Conservation (phyloP, 495 filamentous ascomycete species). For the Podospora comata region DNA sequence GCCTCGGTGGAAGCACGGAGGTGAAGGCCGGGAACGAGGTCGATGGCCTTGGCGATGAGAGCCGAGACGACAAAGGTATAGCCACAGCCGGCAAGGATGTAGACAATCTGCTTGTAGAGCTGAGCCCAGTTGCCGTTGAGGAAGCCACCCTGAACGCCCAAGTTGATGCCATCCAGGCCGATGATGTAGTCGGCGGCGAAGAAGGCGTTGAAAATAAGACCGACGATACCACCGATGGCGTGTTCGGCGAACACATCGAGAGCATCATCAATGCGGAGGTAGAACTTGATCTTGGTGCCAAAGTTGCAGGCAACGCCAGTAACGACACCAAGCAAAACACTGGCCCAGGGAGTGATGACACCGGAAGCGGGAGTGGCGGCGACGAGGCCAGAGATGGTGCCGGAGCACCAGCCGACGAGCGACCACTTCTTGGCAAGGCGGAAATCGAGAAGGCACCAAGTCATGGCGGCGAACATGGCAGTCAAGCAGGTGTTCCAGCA, state of each 20-base stretch:
- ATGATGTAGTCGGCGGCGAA: conserved; percentile 89
- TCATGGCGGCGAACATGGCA: conserved; percentile 80
- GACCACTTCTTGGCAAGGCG: conserved; percentile 96
- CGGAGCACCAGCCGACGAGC: conserved; percentile 98
- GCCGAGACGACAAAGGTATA: conserved; percentile 85
- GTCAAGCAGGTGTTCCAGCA: conserved; percentile 97
- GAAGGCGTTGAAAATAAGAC: conserved; percentile 86
- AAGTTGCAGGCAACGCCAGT: conserved; percentile 90
- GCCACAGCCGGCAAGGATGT: conserved; percentile 67
- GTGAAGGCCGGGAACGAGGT: conserved; percentile 83
- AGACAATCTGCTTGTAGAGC: conserved; percentile 89
- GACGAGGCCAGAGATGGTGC: conserved; percentile 84
- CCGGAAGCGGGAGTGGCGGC: conserved; percentile 88
- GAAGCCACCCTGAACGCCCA: conserved; percentile 72
- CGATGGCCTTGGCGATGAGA: conserved; percentile 78
- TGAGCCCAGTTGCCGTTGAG: conserved; percentile 85
- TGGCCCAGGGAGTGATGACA: conserved; percentile 85
- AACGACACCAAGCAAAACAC: conserved; percentile 77
- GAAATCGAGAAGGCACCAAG: conserved; percentile 93
- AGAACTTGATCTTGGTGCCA: conserved; percentile 95
- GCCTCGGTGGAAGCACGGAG: conserved; percentile 92
- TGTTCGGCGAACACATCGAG: conserved; percentile 99
- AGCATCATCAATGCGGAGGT: conserved; percentile 89
- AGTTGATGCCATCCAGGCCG: conserved; percentile 91
- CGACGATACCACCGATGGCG: conserved; percentile 89